Conservation (phyloP, 176 grass and related monocot species). For the Carex cristatella region DNA sequence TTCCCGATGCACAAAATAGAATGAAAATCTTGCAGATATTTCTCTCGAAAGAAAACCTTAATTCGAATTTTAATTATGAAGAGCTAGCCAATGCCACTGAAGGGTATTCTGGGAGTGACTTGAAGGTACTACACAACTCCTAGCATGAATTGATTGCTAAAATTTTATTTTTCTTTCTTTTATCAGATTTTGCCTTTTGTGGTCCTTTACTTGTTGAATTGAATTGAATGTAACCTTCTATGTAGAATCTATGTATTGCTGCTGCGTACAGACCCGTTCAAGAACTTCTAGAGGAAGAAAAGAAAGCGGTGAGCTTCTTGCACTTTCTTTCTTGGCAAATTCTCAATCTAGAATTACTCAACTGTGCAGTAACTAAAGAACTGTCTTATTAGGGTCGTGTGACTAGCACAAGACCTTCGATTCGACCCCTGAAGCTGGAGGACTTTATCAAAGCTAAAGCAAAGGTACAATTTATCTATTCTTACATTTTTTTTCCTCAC, state of each 20-base stretch:
- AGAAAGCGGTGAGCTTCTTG: conserved; percentile 36
- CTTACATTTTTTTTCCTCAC: not conserved
- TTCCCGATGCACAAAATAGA: conserved; percentile 80
- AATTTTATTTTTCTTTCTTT: not conserved
- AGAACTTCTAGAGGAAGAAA: conserved; percentile 88
- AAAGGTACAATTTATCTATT: conserved; percentile 46
- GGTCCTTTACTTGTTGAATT: conserved; percentile 2
- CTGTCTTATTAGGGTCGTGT: conserved; percentile 33
- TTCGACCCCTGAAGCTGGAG: conserved; percentile 65
- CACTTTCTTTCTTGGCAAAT: not conserved
- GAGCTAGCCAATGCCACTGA: conserved; percentile 84
- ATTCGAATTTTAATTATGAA: conserved; percentile 64
- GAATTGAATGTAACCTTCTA: conserved; percentile 20
- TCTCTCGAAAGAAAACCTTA: conserved; percentile 89
- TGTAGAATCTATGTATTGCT: conserved; percentile 88
- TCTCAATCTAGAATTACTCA: not conserved
- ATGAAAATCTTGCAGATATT: conserved; percentile 85
- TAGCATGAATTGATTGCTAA: not conserved
- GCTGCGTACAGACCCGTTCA: conserved; percentile 93
- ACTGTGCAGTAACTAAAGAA: not conserved
- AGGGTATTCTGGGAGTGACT: conserved; percentile 96
- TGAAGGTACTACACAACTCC: conserved; percentile 47
- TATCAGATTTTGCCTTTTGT: not conserved
- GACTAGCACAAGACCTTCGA: conserved; percentile 23
- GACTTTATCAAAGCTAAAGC: conserved; percentile 93